Base-by-base conservation (phyloP, 148 eudicot genomes). In the Nepenthes gracilis region DNA sequence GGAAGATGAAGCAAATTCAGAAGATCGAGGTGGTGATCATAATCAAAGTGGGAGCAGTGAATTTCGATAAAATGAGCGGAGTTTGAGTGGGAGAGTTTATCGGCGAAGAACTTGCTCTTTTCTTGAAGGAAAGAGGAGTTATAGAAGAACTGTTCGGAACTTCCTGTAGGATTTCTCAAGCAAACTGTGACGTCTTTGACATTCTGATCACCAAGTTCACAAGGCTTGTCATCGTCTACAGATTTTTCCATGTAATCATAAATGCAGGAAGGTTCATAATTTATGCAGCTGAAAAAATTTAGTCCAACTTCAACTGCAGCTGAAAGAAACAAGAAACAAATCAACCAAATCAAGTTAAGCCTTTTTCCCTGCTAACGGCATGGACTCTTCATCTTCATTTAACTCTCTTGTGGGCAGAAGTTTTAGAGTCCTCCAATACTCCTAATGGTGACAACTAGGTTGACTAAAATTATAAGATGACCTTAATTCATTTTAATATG, bases 41-140 rank as follows among this genome's bases (percentile, higher is more conserved):
- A 75, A 64, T 83, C 77, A 43, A 35, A 40, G 57, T 78, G 72
- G 11, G 86, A 71, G 75, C 91, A 88, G 43, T 70, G 74, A 67
- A 83, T 68, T 53, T 83, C 80, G 61, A 88, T 68, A 57, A 61
- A 64, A 68, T 77, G 34, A 66, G 35, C 40, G 32, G 62, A 12
- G 66, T 60, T 60, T 5, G 65, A 63, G 9, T 47, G 45, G 5
- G 71, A 68, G 11, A 84, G 81, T 66, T 52, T 73, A 55, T 83
- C 65, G 0, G 80, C 73, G 43, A 88, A 83, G 70, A 65, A 79
- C 45, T 77, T 77, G 83, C 88, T 79, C 75, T 83, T 83, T 52
- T 54, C 50, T 67, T 60, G 67, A 15, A 88, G 80, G 51, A 83
- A 5, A 13, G 67, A 58, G 0, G 81, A 62, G 33, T 78, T 75